Evolutionary conservation across 208 protist genomes (phyloP).

Genomic region (Acanthamoeba healyi): DNA sequence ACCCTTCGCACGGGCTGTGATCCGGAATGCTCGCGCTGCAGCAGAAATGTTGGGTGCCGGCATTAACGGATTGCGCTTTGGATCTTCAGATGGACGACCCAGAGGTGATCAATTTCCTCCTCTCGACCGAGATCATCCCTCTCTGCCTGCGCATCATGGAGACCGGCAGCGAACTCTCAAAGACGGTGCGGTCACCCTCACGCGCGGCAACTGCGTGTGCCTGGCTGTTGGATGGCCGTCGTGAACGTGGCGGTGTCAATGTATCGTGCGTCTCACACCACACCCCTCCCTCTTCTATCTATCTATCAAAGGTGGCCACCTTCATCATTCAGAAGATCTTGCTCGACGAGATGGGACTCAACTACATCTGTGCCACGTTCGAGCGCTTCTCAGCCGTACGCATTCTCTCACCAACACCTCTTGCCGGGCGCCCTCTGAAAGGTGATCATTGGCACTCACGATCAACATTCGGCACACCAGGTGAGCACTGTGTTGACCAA

Average conservation of each 20-base stretch:
- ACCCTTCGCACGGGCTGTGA: no score
- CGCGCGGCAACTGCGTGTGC: no score
- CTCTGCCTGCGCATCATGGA: conserved; percentile 99
- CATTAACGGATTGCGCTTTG: no score
- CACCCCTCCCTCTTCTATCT: background rate
- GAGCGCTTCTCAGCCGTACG: conserved; percentile 90
- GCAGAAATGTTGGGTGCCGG: no score
- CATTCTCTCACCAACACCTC: no score
- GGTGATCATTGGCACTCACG: background rate
- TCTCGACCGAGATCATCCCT: conserved; percentile 99
- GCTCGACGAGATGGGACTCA: conserved; percentile 96
- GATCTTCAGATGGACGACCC: conserved; percentile 89
- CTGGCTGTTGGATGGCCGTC: background rate
- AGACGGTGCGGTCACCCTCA: conserved; percentile 93
- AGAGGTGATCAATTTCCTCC: conserved; percentile 97
- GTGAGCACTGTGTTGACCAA: conserved; percentile 93
- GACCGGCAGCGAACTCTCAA: conserved; percentile 96
- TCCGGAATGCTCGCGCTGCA: no score
- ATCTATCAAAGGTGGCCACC: conserved; percentile 94
- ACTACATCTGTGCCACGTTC: conserved; percentile 97
- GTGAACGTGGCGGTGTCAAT: background rate
- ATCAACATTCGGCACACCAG: background rate
- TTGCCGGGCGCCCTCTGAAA: background rate
- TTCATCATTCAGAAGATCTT: conserved; percentile 99
- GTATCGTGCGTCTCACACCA: background rate